Base-by-base conservation (phyloP, 164 flowering plant genomes). In the Umbilicus rupestris region DNA sequence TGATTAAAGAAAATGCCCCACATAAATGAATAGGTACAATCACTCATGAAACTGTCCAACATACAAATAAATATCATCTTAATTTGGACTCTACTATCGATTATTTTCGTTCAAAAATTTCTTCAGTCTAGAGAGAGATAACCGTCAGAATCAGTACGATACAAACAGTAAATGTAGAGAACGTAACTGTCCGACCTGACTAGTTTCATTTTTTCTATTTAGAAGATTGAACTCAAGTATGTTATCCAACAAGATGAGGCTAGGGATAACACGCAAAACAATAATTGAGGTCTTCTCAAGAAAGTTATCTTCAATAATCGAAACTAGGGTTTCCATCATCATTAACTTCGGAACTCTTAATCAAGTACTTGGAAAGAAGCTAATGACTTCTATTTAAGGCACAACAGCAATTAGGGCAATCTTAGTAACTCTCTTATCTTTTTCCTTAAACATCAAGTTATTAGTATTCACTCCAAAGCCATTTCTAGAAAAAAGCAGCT, bases 401-500 rank as follows among this genome's bases (percentile, higher is more conserved):
- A 55, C 33, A 28, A 55, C 60, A 55, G 3, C 33, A 55, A 55
- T 55, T 55, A 55, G 33, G 6, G 33, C 33, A 28, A 29, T 55
- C 60, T 55, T 55, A 55, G 60, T 28, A 55, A 55, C 33, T 28
- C 19, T 17, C 33, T 28, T 55, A 55, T 55, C 60, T 28, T 28
- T 55, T 55, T 55, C 60, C 33, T 55, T 28, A 55, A 55, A 55
- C 60, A 55, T 28, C 60, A 26, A 19, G 31, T 55, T 11, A 28
- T 26, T 55, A 26, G 33, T 55, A 55, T 55, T 28, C 33, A 50
- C 28, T 50, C 29, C 57, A 50, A 50, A 1, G 28, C 33, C 60
- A 55, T 28, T 55, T 55, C 33, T 55, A 55, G 60, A 55, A 28
- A 55, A 55, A 55, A 28, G 60, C 60, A 55, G 60, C 60, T 26